phyloP scores from a whole-genome alignment of 139 green algal genomes.

The Gonium pectorale region DNA sequence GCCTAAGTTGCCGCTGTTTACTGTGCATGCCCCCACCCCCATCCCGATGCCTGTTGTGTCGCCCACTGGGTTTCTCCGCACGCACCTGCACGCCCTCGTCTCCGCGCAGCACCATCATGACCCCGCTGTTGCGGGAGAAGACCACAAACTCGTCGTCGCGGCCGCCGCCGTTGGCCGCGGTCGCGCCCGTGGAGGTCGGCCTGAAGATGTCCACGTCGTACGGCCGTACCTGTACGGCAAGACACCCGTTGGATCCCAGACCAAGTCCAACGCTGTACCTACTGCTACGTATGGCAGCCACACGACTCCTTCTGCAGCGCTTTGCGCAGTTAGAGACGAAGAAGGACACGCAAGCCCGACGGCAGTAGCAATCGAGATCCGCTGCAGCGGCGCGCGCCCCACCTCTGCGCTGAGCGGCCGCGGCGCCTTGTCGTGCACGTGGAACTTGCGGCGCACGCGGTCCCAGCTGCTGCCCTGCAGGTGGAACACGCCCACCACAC shows the following conservation, averaged over 20 bases:
- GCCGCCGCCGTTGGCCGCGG: not conserved
- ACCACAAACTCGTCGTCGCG: slow-evolving; percentile 29
- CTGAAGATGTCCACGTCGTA: slow-evolving; percentile 71
- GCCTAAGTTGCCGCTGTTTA: too few species aligned
- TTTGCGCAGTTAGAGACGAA: too few species aligned
- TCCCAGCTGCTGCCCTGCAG: slow-evolving; percentile 91
- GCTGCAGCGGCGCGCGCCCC: too few species aligned
- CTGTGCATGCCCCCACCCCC: too few species aligned
- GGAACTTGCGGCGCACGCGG: slow-evolving; percentile 77
- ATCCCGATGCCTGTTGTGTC: too few species aligned
- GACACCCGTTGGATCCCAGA: not conserved
- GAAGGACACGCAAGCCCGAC: too few species aligned
- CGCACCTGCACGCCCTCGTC: not conserved
- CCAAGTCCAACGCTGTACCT: not conserved
- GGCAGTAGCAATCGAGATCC: too few species aligned
- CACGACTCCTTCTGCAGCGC: too few species aligned
- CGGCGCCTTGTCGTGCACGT: slow-evolving; percentile 67
- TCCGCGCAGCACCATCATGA: slow-evolving; percentile 28
- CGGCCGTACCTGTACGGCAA: slow-evolving; percentile 31
- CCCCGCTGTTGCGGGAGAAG: slow-evolving; percentile 14
- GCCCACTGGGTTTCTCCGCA: too few species aligned
- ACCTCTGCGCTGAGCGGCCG: slow-evolving; percentile 49
- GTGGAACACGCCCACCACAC: slow-evolving; percentile 90
- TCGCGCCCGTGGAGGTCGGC: not conserved
- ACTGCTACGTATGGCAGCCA: too few species aligned